A percentile compares a stretch with the other conserved stretches of the same genome.
These are phyloP conservation scores for Ceratorhiza oryzae-sativae DNA, from an alignment of 1,284 basidiomycete species.

Conservation along the genomic window DNA sequence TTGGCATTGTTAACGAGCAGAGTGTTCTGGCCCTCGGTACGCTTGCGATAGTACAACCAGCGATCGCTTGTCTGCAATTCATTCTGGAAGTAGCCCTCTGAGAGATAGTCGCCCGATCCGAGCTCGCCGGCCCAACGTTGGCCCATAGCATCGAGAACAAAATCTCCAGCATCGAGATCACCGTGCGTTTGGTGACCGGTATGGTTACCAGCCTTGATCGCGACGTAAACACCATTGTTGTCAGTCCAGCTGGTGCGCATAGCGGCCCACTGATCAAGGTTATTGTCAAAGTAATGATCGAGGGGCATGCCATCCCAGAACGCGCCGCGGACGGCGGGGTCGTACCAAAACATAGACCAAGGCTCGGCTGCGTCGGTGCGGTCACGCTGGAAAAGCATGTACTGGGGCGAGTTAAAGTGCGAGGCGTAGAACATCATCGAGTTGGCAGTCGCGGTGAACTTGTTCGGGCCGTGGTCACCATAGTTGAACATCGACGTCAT, in stretches of 20 bases:
- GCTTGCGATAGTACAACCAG: slow-evolving; percentile 95
- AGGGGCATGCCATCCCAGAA: slow-evolving; percentile 64
- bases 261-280: slow-evolving; percentile 58
- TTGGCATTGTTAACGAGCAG: slow-evolving; percentile 80
- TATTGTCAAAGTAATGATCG: slow-evolving; percentile 58
- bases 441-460: slow-evolving; percentile 59
- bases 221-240: slow-evolving; percentile 61
- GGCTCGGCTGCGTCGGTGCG: slow-evolving; percentile 62
- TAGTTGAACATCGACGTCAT: slow-evolving; percentile 64
- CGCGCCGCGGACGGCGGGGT: slow-evolving; percentile 59
- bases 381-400: slow-evolving; percentile 67
- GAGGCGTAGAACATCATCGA: slow-evolving; percentile 56
- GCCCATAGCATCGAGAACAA: slow-evolving; percentile 94
- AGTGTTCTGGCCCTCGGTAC: slow-evolving; percentile 97
- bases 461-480: slow-evolving; percentile 68
- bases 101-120: slow-evolving; percentile 82
- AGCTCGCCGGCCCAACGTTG: slow-evolving; percentile 96
- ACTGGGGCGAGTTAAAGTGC: slow-evolving; percentile 56
- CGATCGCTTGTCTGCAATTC: slow-evolving; percentile 72
- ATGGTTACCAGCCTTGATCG: slow-evolving; percentile 61
- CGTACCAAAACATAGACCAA: slow-evolving; percentile 68
- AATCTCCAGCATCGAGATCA: slow-evolving; percentile 92
- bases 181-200: slow-evolving; percentile 68
- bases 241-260: slow-evolving; percentile 65
- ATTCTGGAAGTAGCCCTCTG: slow-evolving; percentile 69